Base-by-base conservation (phyloP, 192 early-diverging fungal genomes). In the Rhizoclosmatium globosum region DNA sequence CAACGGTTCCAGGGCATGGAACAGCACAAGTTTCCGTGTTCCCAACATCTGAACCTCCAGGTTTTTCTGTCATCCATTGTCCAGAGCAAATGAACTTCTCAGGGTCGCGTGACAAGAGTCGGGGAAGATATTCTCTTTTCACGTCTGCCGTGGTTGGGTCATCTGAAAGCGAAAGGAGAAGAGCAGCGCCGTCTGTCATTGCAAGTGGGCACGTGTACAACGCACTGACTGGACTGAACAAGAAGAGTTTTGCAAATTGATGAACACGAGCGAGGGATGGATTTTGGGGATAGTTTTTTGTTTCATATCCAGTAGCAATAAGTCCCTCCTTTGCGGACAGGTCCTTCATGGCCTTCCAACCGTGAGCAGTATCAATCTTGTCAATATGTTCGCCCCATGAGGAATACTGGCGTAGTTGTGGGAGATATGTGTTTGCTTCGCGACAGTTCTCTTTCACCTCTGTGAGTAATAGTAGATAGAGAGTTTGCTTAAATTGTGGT, bases 11-110 rank as follows among this genome's bases (percentile, higher is more conserved):
- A 44, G 79, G 69, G 38, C 86, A 83, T n/a, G 81, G 77, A 15
- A 88, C 84, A 0, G 92, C 92, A 53, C 80, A 76, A 2, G 92
- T 92, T 78, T 94, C 92, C 4, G 92, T 90, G 2, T 74, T 75
- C 78, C 86, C 86, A 47, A 93, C 87, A 76, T 93, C 92, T 45
- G 84, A 87, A 45, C 91, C 92, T 53, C 91, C 92, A 17, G 91
- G 90, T 21, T 91, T 82, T 76, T 94, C 93, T 3, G 92, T 94
- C 93, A 93, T 94, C 92, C 91, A 93, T 74, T 94, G 93, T 9
- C 92, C 92, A 67, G 84, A 86, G 44, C 90, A 93, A 82, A 87
- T 90, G 66, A 92, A 91, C n/a, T 67, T 60, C 2, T 70, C 77
- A 7, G 93, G 92, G 65, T 94, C 92, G 11, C 92, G 89, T 0